A percentile compares a stretch with the other conserved stretches of the same genome.
Evolutionary conservation across 495 filamentous ascomycete species (phyloP).

Genomic region (Cercophora sp.): DNA sequence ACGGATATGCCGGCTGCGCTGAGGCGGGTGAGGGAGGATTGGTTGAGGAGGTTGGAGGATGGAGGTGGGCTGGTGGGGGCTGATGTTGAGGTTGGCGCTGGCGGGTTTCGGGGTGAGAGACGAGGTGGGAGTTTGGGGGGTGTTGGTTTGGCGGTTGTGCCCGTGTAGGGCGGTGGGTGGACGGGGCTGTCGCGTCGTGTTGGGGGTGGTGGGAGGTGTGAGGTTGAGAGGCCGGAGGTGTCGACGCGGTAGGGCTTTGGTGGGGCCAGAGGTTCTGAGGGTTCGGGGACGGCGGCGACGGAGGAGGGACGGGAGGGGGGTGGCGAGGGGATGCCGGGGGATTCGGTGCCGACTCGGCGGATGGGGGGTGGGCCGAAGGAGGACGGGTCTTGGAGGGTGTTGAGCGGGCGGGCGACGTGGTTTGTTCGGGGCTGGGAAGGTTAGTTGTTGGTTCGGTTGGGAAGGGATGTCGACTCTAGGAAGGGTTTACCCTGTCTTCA

Average conservation of each 20-base stretch:
- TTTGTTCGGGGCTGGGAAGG: not conserved
- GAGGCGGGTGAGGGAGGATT: conserved; percentile 63
- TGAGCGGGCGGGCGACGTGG: conserved; percentile 65
- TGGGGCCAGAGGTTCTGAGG: conserved; percentile 45
- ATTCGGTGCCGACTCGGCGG: conserved; percentile 40
- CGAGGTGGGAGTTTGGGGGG: conserved; percentile 74
- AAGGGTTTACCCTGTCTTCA: conserved; percentile 22
- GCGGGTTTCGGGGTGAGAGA: conserved; percentile 38
- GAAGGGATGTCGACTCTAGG: not conserved
- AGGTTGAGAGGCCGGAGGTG: conserved; percentile 66
- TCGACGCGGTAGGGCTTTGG: conserved; percentile 66
- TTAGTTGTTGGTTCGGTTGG: not conserved
- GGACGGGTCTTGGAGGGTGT: conserved; percentile 73
- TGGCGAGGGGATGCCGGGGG: conserved; percentile 8
- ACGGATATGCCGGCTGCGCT: conserved; percentile 77
- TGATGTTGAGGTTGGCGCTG: conserved; percentile 53
- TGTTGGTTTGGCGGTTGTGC: not conserved
- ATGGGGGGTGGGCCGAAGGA: conserved; percentile 79
- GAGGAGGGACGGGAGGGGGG: conserved; percentile 5
- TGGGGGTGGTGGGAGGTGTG: conserved; percentile 69
- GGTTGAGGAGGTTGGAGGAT: conserved; percentile 52
- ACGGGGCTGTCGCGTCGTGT: conserved; percentile 44
- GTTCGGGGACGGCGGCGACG: conserved; percentile 19
- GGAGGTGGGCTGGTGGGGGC: conserved; percentile 25
- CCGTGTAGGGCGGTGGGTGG: conserved; percentile 4